Percentiles rank a stretch among this genome's conserved stretches.
phyloP scores from a whole-genome alignment of 192 early-diverging fungal species.

The Linnemannia schmuckeri region DNA sequence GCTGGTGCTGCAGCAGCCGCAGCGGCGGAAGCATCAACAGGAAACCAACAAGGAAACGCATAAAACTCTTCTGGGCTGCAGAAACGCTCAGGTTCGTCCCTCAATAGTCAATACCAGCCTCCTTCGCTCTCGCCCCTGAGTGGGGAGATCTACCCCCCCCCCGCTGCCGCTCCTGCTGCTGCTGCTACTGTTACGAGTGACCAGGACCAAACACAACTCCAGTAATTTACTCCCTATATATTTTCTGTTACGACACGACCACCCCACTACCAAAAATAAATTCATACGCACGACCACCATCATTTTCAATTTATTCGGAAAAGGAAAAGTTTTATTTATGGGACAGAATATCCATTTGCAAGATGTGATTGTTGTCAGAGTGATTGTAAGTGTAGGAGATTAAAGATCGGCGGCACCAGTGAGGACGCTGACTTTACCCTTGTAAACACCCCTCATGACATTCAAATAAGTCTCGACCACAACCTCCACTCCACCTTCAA shows the following conservation, averaged over 20 bases:
- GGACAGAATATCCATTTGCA: too few relatives aligned
- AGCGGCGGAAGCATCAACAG: background rate
- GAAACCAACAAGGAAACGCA: background rate
- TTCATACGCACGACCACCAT: too few relatives aligned
- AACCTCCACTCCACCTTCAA: background rate
- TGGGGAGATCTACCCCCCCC: background rate
- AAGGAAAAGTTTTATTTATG: too few relatives aligned
- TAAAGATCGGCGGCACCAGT: background rate
- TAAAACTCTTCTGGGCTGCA: background rate
- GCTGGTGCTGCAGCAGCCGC: background rate
- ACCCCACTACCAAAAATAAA: too few relatives aligned
- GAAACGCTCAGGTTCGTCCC: background rate
- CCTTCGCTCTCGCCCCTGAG: conserved; percentile 14
- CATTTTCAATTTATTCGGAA: too few relatives aligned
- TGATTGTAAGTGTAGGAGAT: too few relatives aligned
- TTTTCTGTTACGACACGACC: too few relatives aligned
- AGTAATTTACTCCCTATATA: too few relatives aligned
- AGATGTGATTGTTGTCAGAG: too few relatives aligned
- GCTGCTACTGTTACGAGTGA: background rate
- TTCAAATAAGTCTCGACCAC: conserved; percentile 14
- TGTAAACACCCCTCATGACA: conserved; percentile 1
- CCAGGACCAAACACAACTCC: background rate
- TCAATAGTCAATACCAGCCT: background rate
- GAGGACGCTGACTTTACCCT: conserved; percentile 16
- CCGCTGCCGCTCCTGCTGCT: background rate